Evolutionary conservation across 345 rosid species (phyloP).

Genomic region (Litchi chinensis): DNA sequence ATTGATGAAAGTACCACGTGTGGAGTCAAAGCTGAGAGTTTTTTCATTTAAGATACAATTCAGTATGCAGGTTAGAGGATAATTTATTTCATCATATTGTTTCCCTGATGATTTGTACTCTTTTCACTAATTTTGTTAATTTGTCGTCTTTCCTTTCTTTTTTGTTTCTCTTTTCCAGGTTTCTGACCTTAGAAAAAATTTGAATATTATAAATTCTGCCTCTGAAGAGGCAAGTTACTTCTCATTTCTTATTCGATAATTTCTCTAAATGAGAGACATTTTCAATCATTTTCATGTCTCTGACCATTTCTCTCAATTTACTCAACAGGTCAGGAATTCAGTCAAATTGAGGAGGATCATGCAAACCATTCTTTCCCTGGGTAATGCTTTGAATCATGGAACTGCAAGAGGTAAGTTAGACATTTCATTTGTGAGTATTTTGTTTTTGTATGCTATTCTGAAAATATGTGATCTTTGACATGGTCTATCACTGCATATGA

Average conservation of each 20-base stretch:
- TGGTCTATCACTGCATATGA: background rate
- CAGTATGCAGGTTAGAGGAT: slow-evolving; percentile 59
- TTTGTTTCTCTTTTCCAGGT: slow-evolving; percentile 50
- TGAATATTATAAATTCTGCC: slow-evolving; percentile 61
- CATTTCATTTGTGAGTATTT: background rate
- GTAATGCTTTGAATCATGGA: slow-evolving; percentile 89
- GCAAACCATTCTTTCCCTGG: slow-evolving; percentile 87
- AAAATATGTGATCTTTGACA: background rate
- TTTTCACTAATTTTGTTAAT: slow-evolving; percentile 18
- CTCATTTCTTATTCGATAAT: slow-evolving; percentile 16
- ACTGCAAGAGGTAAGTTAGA: slow-evolving; percentile 81
- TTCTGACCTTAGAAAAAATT: slow-evolving; percentile 67
- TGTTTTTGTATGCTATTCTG: background rate
- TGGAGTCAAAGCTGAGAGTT: slow-evolving; percentile 80
- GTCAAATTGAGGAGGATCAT: slow-evolving; percentile 74
- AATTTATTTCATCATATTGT: slow-evolving; percentile 14
- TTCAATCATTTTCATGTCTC: slow-evolving; percentile 18
- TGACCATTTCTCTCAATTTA: slow-evolving; percentile 18
- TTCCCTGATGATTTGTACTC: slow-evolving; percentile 21
- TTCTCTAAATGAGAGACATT: slow-evolving; percentile 19
- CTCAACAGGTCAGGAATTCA: slow-evolving; percentile 66
- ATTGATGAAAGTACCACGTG: slow-evolving; percentile 80
- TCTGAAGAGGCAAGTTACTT: slow-evolving; percentile 67
- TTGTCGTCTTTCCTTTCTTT: slow-evolving; percentile 9
- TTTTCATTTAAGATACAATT: slow-evolving; percentile 78